Evolutionary conservation across 352 stramenopile species (phyloP).

Genomic region (Phytophthora agathidicida): DNA sequence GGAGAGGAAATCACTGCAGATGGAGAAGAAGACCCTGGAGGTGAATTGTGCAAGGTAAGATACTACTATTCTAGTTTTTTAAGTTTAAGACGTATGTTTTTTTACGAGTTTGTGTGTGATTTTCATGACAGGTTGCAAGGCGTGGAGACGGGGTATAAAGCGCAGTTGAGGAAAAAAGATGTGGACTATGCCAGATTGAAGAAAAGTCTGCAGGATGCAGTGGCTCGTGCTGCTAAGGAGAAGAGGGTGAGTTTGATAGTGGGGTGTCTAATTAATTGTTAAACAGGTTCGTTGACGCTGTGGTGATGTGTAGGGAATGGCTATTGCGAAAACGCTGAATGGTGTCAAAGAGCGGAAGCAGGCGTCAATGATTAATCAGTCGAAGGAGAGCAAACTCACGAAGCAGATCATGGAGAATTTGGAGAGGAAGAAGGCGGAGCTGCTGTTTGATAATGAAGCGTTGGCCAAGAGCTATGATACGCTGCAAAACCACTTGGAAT

Average conservation of each 20-base stretch:
- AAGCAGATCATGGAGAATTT: constrained; percentile 70
- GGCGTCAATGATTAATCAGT: constrained; percentile 36
- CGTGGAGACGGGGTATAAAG: constrained; percentile 76
- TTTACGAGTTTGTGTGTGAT: too few relatives aligned
- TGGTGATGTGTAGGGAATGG: constrained; percentile 41
- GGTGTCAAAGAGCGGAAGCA: constrained; percentile 41
- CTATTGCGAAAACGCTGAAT: constrained; percentile 54
- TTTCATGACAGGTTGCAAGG: constrained; percentile 76
- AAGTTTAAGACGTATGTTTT: neutral
- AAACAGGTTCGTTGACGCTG: constrained; percentile 3
- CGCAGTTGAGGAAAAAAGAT: constrained; percentile 76
- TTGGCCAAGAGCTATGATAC: constrained; percentile 59
- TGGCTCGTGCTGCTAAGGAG: constrained; percentile 57
- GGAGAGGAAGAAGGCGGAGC: constrained; percentile 63
- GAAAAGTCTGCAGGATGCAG: constrained; percentile 70
- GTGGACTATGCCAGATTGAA: constrained; percentile 75
- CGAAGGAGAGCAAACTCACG: constrained; percentile 63
- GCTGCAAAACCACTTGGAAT: constrained; percentile 65
- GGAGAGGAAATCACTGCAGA: constrained; percentile 59
- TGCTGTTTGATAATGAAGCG: constrained; percentile 72
- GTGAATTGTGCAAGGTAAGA: constrained; percentile 62
- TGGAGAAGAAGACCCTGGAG: constrained; percentile 74
- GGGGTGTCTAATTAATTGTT: neutral
- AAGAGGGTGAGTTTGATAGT: constrained; percentile 44
- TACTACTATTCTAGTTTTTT: neutral